Conservation (phyloP, 768 basidiomycete genomes). For the Leccinum aurantiacum region DNA sequence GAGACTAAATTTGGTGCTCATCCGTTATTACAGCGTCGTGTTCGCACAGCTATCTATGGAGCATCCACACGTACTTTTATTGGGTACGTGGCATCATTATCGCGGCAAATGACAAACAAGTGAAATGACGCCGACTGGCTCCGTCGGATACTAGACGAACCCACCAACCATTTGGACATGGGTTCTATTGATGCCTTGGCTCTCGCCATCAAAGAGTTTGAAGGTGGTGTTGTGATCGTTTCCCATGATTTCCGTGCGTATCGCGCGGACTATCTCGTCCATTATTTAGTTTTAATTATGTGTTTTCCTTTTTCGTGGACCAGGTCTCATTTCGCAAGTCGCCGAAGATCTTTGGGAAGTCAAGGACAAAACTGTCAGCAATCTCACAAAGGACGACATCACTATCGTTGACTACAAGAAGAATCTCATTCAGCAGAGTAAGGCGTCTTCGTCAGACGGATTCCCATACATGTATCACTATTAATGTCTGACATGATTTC, state of each 20-base stretch:
- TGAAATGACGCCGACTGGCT: slow-evolving; percentile 2
- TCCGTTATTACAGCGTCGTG: slow-evolving; percentile 63
- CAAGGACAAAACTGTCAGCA: slow-evolving; percentile 87
- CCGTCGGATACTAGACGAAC: slow-evolving; percentile 61
- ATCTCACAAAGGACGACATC: slow-evolving; percentile 89
- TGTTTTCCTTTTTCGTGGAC: slow-evolving; percentile 9
- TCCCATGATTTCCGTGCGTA: slow-evolving; percentile 97
- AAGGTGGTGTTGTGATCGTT: slow-evolving; percentile 98
- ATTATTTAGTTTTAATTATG: slow-evolving; percentile 9
- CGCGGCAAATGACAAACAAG: slow-evolving; percentile 6
- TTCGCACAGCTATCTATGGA: slow-evolving; percentile 98
- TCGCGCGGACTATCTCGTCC: slow-evolving; percentile 5
- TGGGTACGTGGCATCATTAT: slow-evolving; percentile 49
- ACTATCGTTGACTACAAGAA: slow-evolving; percentile 93
- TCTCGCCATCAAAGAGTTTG: slow-evolving; percentile 91
- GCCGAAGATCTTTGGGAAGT: slow-evolving; percentile 99
- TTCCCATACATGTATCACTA: not conserved
- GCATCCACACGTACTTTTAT: slow-evolving; percentile 90
- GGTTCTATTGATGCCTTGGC: slow-evolving; percentile 96
- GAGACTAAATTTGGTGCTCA: slow-evolving; percentile 12
- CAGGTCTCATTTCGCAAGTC: slow-evolving; percentile 94
- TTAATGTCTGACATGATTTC: slow-evolving; percentile 2
- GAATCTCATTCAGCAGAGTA: slow-evolving; percentile 77
- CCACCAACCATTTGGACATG: slow-evolving; percentile 98
- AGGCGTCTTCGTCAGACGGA: slow-evolving; percentile 27